Evolutionary conservation across 148 eudicot genomes (phyloP), one percentile per base, ranked within the genome.

Genomic region (Bassia scoparia): DNA sequence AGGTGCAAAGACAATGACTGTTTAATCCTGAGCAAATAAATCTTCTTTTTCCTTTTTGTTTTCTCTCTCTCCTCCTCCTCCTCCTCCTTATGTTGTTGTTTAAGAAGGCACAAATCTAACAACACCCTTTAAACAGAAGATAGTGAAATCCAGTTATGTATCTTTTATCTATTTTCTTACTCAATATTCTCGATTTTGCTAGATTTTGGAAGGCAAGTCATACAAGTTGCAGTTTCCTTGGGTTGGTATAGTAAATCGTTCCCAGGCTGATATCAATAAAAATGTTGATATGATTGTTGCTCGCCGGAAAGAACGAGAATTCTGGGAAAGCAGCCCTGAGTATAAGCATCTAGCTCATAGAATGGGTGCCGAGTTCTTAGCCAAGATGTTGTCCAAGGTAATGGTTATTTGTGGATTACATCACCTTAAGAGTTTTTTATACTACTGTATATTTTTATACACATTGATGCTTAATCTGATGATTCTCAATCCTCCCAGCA

Each of bases 231-330:
- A 89, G 78, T 89, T 67, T 72, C 99, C 99, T 59, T 95, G 99
- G 99, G 87, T 95, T 76, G 99, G 99, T 79, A 92, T 95, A 60
- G 99, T 95, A 34, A 95, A 95, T 77, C 91, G 98, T 17, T 95
- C 98, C 70, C 98, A 94, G 83, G 97, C 97, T 29, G 98, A 94
- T 79, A 94, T 91, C 38, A 94, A 94, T 74, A 95, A 91, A 81
- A 91, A 83, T 80, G 89, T 89, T 54, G 97, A 91, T 79, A 95
- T 95, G 99, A 86, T 89, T 69, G 87, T 90, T 82, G 97, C 99
- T 82, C 88, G 99, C 33, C 89, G 88, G 59, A 88, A 85, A 77
- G 99, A 95, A 77, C 84, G 83, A 30, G 97, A 95, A 66, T 95
- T 91, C 70, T 95, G 95, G 88, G 37, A 79, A 62, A 85, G 63